Evolutionary conservation across 345 rosid species (phyloP), one percentile per base, ranked within the genome.

Genomic region (Lepidium africanum): DNA sequence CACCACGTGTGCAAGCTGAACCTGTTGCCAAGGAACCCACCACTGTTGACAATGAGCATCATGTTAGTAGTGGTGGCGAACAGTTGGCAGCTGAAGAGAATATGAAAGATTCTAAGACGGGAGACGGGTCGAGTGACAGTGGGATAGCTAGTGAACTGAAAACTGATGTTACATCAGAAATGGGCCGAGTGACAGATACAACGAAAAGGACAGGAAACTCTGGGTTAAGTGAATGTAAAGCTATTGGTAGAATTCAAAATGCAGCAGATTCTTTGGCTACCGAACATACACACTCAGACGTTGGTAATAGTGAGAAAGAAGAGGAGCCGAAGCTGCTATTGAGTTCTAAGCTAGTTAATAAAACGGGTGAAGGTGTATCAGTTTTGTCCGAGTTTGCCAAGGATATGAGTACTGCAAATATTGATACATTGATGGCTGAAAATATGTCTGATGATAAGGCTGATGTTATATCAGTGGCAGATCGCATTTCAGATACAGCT

Each of bases 11-110:
- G n/a, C 72, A 30, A 53, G 16, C 62, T 69, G 74, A 67, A 41
- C 66, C 79, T 64, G 56, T 58, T 53, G 50, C 75, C 45, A 56
- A 61, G 59, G 80, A 78, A 65, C 55, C 37, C 45, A 67, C 65
- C 53, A 69, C 59, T 63, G 74, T 57, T 30, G 76, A 67, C 59
- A 65, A 56, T 69, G 84, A 75, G 67, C 79, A 66, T 37, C 72
- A 19, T 51, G 50, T 49, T 52, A 70, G 56, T 14, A 63, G 48
- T 67, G 45, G 62, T 40, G 79, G 48, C 27, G 41, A 47, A 30
- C 43, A 60, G 59, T 69, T 76, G 21, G 77, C 69, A 58, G 75
- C 21, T 70, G 65, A 60, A 30, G 84, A 76, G 13, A 46, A n/a
- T 15, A 80, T 42, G 46, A 57, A 66, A 23, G 48, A 60, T 36